Evolutionary conservation across 106 monocot species (phyloP).

Genomic region (Acorus calamus): DNA sequence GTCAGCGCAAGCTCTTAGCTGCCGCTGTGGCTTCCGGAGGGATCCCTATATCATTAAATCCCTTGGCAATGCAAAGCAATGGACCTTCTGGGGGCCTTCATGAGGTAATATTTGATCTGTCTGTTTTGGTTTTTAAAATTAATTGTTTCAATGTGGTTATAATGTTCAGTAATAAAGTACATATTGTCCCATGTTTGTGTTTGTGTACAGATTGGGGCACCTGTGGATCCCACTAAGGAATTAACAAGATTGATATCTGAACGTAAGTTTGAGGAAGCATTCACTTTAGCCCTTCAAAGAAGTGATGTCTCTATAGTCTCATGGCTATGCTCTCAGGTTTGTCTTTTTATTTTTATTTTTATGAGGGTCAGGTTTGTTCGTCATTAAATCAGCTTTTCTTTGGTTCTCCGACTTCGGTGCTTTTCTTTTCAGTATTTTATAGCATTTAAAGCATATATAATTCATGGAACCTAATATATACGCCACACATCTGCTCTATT

Average conservation of each 20-base stretch:
- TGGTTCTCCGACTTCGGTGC: too few species aligned
- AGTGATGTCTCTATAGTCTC: slow-evolving; percentile 89
- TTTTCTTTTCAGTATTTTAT: too few species aligned
- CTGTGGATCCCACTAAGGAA: slow-evolving; percentile 78
- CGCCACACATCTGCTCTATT: too few species aligned
- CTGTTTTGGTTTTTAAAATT: too few species aligned
- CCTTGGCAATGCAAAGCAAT: slow-evolving; percentile 39
- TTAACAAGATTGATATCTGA: slow-evolving; percentile 66
- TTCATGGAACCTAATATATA: too few species aligned
- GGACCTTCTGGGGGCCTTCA: slow-evolving; percentile 37
- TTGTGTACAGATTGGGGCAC: slow-evolving; percentile 41
- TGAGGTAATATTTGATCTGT: slow-evolving; percentile 28
- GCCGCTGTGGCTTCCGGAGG: slow-evolving; percentile 25
- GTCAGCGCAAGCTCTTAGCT: slow-evolving; percentile 63
- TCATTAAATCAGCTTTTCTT: too few species aligned
- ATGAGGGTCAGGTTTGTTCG: too few species aligned
- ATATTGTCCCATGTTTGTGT: too few species aligned
- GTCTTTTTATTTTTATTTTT: too few species aligned
- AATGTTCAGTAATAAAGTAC: too few species aligned
- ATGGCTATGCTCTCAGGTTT: slow-evolving; percentile 91
- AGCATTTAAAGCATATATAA: too few species aligned
- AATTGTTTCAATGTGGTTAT: too few species aligned
- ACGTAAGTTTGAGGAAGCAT: slow-evolving; percentile 82
- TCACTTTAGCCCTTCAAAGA: slow-evolving; percentile 85
- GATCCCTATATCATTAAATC: slow-evolving; percentile 39